These are phyloP conservation scores for Chenopodium album DNA, from an alignment of 148 eudicot species.

Conservation along the genomic window DNA sequence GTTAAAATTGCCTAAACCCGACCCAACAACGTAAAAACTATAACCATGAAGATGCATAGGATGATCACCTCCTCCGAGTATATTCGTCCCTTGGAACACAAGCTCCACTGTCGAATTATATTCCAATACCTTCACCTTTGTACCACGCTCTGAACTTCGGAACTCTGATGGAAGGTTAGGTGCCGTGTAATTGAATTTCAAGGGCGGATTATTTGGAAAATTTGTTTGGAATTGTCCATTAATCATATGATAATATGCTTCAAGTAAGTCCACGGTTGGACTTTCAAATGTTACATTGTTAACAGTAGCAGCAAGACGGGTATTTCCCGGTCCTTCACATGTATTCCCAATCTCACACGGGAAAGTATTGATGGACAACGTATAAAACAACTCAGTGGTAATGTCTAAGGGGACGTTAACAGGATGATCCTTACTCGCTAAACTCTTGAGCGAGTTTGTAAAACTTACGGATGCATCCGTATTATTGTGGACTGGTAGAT, in stretches of 20 bases:
- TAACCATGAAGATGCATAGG: slow-evolving; percentile 36
- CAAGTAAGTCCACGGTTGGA: slow-evolving; percentile 20
- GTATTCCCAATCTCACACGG: slow-evolving; percentile 17
- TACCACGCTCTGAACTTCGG: not conserved
- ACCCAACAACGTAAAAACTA: slow-evolving; percentile 27
- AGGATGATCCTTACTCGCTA: slow-evolving; percentile 20
- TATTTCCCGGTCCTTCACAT: slow-evolving; percentile 28
- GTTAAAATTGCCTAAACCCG: slow-evolving; percentile 27
- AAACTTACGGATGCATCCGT: slow-evolving; percentile 8
- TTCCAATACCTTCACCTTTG: slow-evolving; percentile 17
- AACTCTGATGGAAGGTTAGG: not conserved
- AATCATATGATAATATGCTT: slow-evolving; percentile 25
- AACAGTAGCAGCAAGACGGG: slow-evolving; percentile 21
- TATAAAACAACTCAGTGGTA: not conserved
- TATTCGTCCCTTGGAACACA: slow-evolving; percentile 24
- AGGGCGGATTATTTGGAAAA: slow-evolving; percentile 22
- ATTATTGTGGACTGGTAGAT: slow-evolving; percentile 20
- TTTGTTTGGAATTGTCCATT: not conserved
- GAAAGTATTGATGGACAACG: slow-evolving; percentile 23
- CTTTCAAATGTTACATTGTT: slow-evolving; percentile 24
- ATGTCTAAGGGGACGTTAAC: slow-evolving; percentile 19
- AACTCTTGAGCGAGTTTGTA: slow-evolving; percentile 18
- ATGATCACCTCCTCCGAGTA: slow-evolving; percentile 16
- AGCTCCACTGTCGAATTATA: slow-evolving; percentile 24
- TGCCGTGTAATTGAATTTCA: slow-evolving; percentile 18